These are phyloP conservation scores for Fusarium burgessii DNA, from an alignment of 2,329 filamentous ascomycete species.

Conservation along the genomic window DNA sequence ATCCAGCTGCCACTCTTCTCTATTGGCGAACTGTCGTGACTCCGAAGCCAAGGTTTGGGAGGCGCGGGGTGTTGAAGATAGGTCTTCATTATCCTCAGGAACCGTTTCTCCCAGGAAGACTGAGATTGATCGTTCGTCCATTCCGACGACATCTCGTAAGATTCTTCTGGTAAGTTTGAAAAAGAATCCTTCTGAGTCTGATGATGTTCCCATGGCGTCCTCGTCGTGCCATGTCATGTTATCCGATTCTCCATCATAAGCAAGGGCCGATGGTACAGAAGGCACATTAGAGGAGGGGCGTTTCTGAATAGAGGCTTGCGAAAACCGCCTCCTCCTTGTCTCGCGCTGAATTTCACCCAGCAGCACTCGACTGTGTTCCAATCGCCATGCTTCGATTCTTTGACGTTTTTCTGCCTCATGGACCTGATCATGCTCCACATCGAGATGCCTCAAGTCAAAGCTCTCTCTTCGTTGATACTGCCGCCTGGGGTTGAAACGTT, in stretches of 20 bases:
- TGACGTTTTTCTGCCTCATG: conserved; percentile 80
- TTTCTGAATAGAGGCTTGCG: conserved; percentile 61
- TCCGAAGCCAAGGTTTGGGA: conserved; percentile 51
- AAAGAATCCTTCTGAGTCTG: conserved; percentile 77
- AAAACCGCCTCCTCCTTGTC: conserved; percentile 76
- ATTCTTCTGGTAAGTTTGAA: conserved; percentile 85
- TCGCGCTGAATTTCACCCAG: conserved; percentile 91
- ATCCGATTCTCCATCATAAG: conserved; percentile 52
- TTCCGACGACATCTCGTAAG: conserved; percentile 88
- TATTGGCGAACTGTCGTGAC: conserved; percentile 47
- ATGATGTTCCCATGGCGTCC: conserved; percentile 57
- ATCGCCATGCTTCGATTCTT: conserved; percentile 90
- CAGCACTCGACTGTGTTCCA: conserved; percentile 88
- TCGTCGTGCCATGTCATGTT: conserved; percentile 67
- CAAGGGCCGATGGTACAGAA: conserved; percentile 45
- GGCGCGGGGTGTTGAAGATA: conserved; percentile 62
- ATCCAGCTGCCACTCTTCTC: conserved; percentile 76
- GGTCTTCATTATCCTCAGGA: conserved; percentile 62
- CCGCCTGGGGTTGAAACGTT: conserved; percentile 82
- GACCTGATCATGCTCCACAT: conserved; percentile 65
- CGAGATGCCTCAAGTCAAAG: conserved; percentile 62
- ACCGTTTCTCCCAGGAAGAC: conserved; percentile 88
- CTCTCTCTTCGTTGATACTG: conserved; percentile 67
- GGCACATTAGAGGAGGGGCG: conserved; percentile 44
- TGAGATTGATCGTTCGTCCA: conserved; percentile 86